phyloP scores from a whole-genome alignment of 495 filamentous ascomycete species.

The Lasiosphaeriaceae sp. region DNA sequence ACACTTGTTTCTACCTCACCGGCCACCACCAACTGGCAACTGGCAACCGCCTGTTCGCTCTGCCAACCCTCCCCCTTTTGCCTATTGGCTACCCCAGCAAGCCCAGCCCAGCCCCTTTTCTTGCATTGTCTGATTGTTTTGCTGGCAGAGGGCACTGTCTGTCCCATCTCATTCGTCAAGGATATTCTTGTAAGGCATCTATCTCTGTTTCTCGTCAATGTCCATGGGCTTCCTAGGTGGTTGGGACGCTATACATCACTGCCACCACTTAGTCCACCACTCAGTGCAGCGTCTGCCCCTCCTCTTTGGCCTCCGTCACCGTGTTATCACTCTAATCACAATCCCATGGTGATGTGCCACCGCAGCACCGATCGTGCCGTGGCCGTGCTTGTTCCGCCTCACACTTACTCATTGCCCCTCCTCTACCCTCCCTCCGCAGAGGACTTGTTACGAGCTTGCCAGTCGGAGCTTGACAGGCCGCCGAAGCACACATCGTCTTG shows the following conservation, averaged over 20 bases:
- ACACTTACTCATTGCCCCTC: neutral
- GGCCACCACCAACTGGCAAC: too few species aligned
- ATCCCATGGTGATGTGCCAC: neutral
- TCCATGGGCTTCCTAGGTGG: neutral
- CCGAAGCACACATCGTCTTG: neutral
- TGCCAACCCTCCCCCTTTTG: neutral
- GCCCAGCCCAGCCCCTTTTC: neutral
- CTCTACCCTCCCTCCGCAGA: neutral
- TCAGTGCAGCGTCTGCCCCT: slow-evolving; percentile 12
- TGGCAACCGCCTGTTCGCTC: neutral
- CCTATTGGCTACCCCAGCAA: neutral
- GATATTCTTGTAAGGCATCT: slow-evolving; percentile 57
- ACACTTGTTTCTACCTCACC: too few species aligned
- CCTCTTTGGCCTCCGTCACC: neutral
- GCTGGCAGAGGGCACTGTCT: slow-evolving; percentile 62
- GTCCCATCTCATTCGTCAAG: slow-evolving; percentile 69
- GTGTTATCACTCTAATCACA: neutral
- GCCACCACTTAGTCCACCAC: slow-evolving; percentile 12
- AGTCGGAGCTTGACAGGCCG: too few species aligned
- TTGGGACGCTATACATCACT: neutral
- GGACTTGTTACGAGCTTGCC: slow-evolving; percentile 1
- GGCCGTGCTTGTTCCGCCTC: neutral
- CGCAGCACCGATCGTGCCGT: neutral
- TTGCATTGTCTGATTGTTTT: slow-evolving; percentile 26
- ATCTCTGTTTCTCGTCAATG: neutral